phyloP scores from a whole-genome alignment of 768 basidiomycete genomes.

The Hygrophorus russula region DNA sequence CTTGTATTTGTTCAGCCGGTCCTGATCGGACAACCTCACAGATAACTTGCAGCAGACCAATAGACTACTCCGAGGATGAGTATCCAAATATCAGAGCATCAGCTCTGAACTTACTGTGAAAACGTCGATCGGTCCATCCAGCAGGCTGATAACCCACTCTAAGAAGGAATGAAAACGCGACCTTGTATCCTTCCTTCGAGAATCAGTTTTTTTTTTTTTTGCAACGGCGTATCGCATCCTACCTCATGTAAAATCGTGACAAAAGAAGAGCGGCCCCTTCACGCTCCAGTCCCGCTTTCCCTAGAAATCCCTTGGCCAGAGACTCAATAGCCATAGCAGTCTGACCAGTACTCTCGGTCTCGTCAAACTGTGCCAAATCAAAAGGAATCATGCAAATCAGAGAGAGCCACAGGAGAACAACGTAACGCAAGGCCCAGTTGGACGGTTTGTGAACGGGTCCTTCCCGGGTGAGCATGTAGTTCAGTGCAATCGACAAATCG shows the following conservation, averaged over 20 bases:
- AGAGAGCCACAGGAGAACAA: slow-evolving; percentile 86
- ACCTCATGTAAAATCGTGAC: slow-evolving; percentile 74
- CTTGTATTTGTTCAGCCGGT: slow-evolving; percentile 39
- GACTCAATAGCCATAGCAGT: slow-evolving; percentile 49
- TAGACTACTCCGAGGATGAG: slow-evolving; percentile 29
- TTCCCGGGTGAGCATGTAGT: slow-evolving; percentile 42
- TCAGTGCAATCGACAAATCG: slow-evolving; percentile 67
- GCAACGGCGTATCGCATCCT: slow-evolving; percentile 11
- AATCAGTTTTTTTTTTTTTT: background rate
- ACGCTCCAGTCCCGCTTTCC: slow-evolving; percentile 71
- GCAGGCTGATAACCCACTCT: slow-evolving; percentile 26
- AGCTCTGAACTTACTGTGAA: slow-evolving; percentile 33
- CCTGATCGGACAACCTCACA: slow-evolving; percentile 63
- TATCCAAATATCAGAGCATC: slow-evolving; percentile 4
- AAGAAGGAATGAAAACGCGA: slow-evolving; percentile 42
- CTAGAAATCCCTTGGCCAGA: slow-evolving; percentile 46
- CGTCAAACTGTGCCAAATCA: slow-evolving; percentile 78
- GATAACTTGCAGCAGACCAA: slow-evolving; percentile 58
- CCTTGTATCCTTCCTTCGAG: slow-evolving; percentile 46
- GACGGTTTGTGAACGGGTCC: slow-evolving; percentile 27
- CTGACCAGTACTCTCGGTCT: slow-evolving; percentile 33
- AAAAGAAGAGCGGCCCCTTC: slow-evolving; percentile 77
- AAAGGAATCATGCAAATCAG: slow-evolving; percentile 93
- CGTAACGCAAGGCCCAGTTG: slow-evolving; percentile 78
- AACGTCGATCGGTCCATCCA: slow-evolving; percentile 30